A percentile compares a stretch with the other conserved stretches of the same genome.
Evolutionary conservation across 257 asterid species (phyloP).

Genomic region (Gynochthodes officinalis): DNA sequence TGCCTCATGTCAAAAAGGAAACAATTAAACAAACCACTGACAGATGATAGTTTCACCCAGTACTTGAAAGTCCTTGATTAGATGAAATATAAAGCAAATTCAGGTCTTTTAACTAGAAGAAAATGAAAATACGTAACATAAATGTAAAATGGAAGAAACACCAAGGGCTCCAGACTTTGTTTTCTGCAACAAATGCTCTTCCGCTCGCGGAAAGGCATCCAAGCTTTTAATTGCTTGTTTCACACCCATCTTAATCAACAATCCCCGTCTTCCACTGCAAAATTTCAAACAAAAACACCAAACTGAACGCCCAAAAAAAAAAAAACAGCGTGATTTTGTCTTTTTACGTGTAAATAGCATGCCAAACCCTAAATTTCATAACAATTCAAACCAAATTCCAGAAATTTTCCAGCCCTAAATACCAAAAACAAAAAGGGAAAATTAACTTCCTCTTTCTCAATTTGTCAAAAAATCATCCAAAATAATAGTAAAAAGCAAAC

Average conservation of each 20-base stretch:
- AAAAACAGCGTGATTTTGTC: too few relatives aligned
- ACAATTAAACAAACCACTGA: not conserved
- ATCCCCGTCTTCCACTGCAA: constrained; percentile 1
- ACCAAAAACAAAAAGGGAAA: not conserved
- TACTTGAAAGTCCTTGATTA: too few relatives aligned
- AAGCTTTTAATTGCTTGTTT: constrained; percentile 68
- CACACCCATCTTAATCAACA: constrained; percentile 55
- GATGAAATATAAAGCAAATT: not conserved
- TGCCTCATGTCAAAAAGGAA: not conserved
- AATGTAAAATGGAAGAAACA: constrained; percentile 19
- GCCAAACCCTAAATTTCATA: not conserved
- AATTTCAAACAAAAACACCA: not conserved
- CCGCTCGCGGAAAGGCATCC: constrained; percentile 97
- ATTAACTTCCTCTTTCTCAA: not conserved
- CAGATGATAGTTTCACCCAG: not conserved
- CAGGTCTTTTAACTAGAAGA: not conserved
- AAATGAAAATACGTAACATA: not conserved
- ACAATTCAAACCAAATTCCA: not conserved
- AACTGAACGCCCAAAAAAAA: not conserved
- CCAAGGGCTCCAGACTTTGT: constrained; percentile 97
- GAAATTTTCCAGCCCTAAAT: not conserved
- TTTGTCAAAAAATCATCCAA: not conserved
- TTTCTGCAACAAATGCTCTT: constrained; percentile 85
- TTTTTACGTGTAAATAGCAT: too few relatives aligned
- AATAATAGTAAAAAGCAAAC: not conserved